phyloP scores from a whole-genome alignment of 2,329 filamentous ascomycete species.

The Sclerotinia subarctica region DNA sequence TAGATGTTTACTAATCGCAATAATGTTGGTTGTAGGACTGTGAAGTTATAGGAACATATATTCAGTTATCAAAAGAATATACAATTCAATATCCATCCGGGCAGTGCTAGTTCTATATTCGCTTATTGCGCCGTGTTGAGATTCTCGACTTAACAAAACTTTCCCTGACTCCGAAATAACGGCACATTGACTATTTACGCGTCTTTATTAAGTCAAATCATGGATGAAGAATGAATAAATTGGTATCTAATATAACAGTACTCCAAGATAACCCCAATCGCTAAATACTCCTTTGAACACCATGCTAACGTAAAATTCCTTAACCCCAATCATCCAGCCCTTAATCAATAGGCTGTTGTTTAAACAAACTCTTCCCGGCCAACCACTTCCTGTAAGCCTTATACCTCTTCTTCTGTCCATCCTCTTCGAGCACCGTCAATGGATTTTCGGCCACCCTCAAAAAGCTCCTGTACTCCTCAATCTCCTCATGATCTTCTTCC shows the following conservation, averaged over 20 bases:
- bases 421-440: conserved; percentile 82
- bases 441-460: conserved; percentile 76
- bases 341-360: conserved; percentile 67
- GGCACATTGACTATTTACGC: no score
- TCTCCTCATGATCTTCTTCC: conserved; percentile 47
- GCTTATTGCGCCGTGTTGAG: no score
- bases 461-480: conserved; percentile 73
- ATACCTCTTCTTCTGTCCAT: conserved; percentile 88
- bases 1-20: no score
- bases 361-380: conserved; percentile 90
- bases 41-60: no score
- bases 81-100: no score
- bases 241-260: background rate
- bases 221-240: background rate
- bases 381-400: conserved; percentile 97
- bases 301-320: background rate
- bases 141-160: no score
- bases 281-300: background rate
- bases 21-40: no score
- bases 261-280: background rate
- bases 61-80: no score
- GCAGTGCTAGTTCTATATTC: no score
- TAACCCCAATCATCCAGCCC: background rate
- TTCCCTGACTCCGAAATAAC: no score
- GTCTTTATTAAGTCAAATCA: no score